Conservation (phyloP, 1,139 yeast species). For the Candida gigantensis region DNA sequence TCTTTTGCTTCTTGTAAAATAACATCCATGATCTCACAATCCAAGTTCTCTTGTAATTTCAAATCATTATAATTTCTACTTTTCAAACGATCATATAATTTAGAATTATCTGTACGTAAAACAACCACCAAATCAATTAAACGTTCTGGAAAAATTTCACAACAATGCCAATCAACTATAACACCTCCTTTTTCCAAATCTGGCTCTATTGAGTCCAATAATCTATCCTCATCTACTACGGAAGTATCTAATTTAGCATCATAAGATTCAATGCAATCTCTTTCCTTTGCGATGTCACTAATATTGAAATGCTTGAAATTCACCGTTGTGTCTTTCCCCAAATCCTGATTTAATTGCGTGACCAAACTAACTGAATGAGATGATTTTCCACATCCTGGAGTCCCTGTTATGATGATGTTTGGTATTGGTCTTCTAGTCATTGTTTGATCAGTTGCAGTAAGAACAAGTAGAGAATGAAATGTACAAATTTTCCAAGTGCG, state of each 20-base stretch:
- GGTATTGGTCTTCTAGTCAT: constrained; percentile 55
- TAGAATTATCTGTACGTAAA: constrained; percentile 70
- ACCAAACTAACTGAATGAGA: constrained; percentile 73
- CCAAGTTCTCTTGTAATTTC: constrained; percentile 88
- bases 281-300: constrained; percentile 79
- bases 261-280: constrained; percentile 77
- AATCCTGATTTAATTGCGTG: constrained; percentile 42
- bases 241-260: constrained; percentile 84
- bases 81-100: constrained; percentile 71
- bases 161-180: constrained; percentile 94
- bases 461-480: background rate
- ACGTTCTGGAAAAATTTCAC: constrained; percentile 92
- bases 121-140: constrained; percentile 91
- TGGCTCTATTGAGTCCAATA: constrained; percentile 79
- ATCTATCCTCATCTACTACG: constrained; percentile 89
- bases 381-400: constrained; percentile 97
- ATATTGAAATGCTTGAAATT: constrained; percentile 61
- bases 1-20: constrained; percentile 85
- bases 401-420: constrained; percentile 89
- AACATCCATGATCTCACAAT: constrained; percentile 96
- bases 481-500: too few relatives aligned
- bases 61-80: constrained; percentile 74
- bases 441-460: constrained; percentile 1
- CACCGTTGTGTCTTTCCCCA: constrained; percentile 7
- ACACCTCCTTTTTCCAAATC: constrained; percentile 81